Conservation (phyloP, 352 stramenopile species). For the Phytophthora podocarpi region DNA sequence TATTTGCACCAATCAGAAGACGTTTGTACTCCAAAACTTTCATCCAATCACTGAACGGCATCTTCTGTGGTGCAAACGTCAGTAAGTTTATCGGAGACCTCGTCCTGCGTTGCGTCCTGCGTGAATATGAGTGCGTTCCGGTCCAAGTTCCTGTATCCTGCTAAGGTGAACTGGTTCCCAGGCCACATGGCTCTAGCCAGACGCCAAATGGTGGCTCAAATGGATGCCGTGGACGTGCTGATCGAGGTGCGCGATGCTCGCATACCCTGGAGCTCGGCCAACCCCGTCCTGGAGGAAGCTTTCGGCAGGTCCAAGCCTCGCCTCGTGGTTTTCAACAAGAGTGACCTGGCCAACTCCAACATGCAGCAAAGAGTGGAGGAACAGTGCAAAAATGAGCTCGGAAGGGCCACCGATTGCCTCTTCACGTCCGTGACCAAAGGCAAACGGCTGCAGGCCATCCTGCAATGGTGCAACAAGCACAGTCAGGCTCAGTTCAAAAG, state of each 20-base stretch:
- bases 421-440: conserved; percentile 86
- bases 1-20: conserved; percentile 4
- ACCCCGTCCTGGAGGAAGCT: conserved; percentile 77
- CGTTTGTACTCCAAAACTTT: neutral
- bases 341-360: conserved; percentile 84
- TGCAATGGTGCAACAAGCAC: conserved; percentile 81
- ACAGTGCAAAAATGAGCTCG: conserved; percentile 52
- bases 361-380: conserved; percentile 78
- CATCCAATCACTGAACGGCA: conserved; percentile 7
- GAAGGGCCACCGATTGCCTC: conserved; percentile 51
- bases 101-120: conserved; percentile 12
- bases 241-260: conserved; percentile 86
- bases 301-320: conserved; percentile 81
- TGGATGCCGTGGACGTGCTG: conserved; percentile 83
- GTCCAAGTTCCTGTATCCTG: conserved; percentile 75
- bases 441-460: conserved; percentile 72
- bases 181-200: conserved; percentile 86
- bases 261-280: conserved; percentile 85
- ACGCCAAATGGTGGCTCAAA: conserved; percentile 80
- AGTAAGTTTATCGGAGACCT: neutral
- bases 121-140: conserved; percentile 67
- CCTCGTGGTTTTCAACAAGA: conserved; percentile 90
- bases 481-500: conserved; percentile 84
- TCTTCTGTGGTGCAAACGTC: conserved; percentile 18
- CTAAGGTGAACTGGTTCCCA: conserved; percentile 90